These are phyloP conservation scores for Suillus plorans DNA, from an alignment of 768 basidiomycete species.

Conservation along the genomic window DNA sequence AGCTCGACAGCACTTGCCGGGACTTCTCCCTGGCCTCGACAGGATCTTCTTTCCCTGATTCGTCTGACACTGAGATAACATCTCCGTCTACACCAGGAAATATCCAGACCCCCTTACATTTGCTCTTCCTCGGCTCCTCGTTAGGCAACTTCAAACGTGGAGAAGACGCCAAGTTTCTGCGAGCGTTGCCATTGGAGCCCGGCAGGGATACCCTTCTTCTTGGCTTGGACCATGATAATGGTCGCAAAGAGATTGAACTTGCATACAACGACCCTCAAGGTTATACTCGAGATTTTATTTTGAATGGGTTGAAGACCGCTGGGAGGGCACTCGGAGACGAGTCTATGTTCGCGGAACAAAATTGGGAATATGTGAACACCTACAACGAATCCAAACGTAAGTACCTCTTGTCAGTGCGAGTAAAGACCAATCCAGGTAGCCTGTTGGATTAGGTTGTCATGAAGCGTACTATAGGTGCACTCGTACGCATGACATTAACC, in stretches of 20 bases:
- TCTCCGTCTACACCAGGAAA: conserved; percentile 49
- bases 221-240: conserved; percentile 87
- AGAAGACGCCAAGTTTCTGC: conserved; percentile 72
- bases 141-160: conserved; percentile 84
- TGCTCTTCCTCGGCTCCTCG: conserved; percentile 91
- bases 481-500: conserved; percentile 51
- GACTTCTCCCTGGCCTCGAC: conserved; percentile 43
- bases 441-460: conserved; percentile 59
- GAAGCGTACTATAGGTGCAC: conserved; percentile 82
- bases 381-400: conserved; percentile 57
- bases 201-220: conserved; percentile 84
- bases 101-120: conserved; percentile 58
- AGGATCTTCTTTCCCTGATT: conserved; percentile 21
- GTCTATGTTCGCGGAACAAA: conserved; percentile 55
- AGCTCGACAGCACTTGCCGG: conserved; percentile 13
- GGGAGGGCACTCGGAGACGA: conserved; percentile 70
- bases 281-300: conserved; percentile 72
- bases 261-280: conserved; percentile 87
- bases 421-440: neutral
- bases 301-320: conserved; percentile 79
- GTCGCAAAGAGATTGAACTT: conserved; percentile 64
- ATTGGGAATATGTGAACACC: conserved; percentile 72
- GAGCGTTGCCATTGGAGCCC: conserved; percentile 72
- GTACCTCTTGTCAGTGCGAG: conserved; percentile 17
- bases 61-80: conserved; percentile 3